A percentile compares a stretch with the other conserved stretches of the same genome.
Conservation (phyloP, 139 green algal genomes). For the Pseudopediastrum boryanum region DNA sequence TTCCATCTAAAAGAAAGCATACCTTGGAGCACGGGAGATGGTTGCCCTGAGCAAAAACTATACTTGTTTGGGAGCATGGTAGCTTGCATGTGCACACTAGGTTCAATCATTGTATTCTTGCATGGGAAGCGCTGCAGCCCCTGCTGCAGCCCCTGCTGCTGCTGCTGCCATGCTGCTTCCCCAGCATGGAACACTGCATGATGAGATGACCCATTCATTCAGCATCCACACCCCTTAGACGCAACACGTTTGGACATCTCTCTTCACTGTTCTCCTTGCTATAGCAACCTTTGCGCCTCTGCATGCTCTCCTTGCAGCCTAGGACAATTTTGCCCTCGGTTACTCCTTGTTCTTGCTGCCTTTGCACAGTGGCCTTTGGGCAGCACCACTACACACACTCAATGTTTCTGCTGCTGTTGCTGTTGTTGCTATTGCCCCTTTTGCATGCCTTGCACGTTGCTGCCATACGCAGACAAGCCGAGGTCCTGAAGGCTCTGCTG, state of each 20-base stretch:
- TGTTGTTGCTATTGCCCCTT: not conserved
- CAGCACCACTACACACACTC: not conserved
- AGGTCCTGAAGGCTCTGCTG: constrained; percentile 50
- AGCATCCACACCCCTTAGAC: not conserved
- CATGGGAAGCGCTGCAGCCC: not conserved
- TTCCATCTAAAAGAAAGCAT: too few relatives aligned
- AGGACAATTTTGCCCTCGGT: not conserved
- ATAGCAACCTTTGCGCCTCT: not conserved
- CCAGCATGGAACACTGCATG: not conserved
- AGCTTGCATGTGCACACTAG: too few relatives aligned
- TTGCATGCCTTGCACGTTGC: constrained; percentile 34
- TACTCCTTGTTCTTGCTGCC: not conserved
- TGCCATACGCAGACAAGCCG: constrained; percentile 45
- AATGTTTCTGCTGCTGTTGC: not conserved
- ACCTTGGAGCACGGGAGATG: too few relatives aligned
- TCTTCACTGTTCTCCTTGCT: not conserved
- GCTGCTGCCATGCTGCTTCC: not conserved
- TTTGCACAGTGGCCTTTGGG: not conserved
- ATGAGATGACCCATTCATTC: too few relatives aligned
- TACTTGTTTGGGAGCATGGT: too few relatives aligned
- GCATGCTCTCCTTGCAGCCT: not conserved
- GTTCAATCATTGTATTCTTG: not conserved
- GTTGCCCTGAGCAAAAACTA: too few relatives aligned
- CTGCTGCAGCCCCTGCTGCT: not conserved
- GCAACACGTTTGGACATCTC: not conserved